Evolutionary conservation across 192 early-diverging fungal genomes (phyloP), one percentile per base, ranked within the genome.

Genomic region (Funneliformis mosseae): DNA sequence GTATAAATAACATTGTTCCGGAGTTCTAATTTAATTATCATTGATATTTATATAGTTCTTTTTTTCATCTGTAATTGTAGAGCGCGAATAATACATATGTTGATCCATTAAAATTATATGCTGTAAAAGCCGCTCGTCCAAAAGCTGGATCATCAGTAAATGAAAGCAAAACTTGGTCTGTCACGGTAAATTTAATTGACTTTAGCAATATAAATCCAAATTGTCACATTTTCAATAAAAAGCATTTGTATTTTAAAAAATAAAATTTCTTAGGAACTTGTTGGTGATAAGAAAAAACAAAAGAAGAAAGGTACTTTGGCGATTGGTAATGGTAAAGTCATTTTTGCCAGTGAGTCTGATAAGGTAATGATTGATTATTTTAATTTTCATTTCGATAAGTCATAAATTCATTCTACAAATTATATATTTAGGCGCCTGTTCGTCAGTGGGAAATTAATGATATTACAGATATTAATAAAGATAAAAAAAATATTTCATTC

Each of bases 231-330:
- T 33, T 33, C 33, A 33, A 2, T 33, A 33, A 33, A 33, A 33
- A 33, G 33, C 33, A 33, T 33, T 33, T n/a, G 27, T 64, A 50
- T 28, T 11, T 79, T 74, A 16, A 73, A n/a, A 50, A 72, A 43
- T 23, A 14, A 38, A 46, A 55, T 48, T 42, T 25, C 50, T 39
- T 83, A 89, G 73, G 90, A 92, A 86, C 78, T 88, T 42, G 38
- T 69, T 42, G 38, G 18, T 66, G 92, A 92, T 82, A 94, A 94
- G 78, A 95, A 95, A 81, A 94, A 93, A 79, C 91, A 91, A 81
- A 90, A 90, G 72, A 87, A 86, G 41, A 90, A 90, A 74, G 90
- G 93, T n/a, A 90, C 85, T 14, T 81, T 95, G 66, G 87, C 88
- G 38, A 83, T 94, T 45, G 91, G 91, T 77, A 91, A 93, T 80